A percentile compares a stretch with the other conserved stretches of the same genome.
Conservation (phyloP, 1,284 basidiomycete species). For the Ceratobasidium sp. region DNA sequence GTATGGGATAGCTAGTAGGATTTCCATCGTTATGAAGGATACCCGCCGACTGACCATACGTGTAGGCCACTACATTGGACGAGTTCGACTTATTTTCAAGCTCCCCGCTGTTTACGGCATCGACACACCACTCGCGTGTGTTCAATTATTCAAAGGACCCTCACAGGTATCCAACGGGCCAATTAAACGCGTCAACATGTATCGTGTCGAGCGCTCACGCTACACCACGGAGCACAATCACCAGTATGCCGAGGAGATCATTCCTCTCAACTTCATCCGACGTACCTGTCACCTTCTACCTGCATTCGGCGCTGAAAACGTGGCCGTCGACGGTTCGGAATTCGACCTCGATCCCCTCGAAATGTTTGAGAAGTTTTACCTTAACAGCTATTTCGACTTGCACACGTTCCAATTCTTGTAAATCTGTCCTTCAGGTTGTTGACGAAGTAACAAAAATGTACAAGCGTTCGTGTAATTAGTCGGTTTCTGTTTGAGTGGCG, state of each 20-base stretch:
- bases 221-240: too few species aligned
- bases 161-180: neutral
- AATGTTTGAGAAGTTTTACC: neutral
- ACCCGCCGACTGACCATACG: neutral
- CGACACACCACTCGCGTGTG: neutral
- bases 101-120: neutral
- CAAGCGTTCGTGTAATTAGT: too few species aligned
- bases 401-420: neutral
- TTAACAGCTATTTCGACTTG: neutral
- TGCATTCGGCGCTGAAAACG: neutral
- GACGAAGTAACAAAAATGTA: too few species aligned
- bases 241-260: neutral
- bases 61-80: neutral
- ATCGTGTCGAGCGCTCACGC: neutral
- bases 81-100: conserved; percentile 8
- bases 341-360: neutral
- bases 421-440: too few species aligned
- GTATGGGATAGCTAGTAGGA: neutral
- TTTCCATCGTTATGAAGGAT: neutral
- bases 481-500: too few species aligned
- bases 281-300: conserved; percentile 1
- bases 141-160: neutral
- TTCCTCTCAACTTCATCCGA: neutral
- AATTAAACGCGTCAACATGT: conserved; percentile 1
- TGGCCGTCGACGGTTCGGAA: neutral